Evolutionary conservation across 805 yeast genomes (phyloP), one percentile per base, ranked within the genome.

Genomic region (Priceomyces melissophilus): DNA sequence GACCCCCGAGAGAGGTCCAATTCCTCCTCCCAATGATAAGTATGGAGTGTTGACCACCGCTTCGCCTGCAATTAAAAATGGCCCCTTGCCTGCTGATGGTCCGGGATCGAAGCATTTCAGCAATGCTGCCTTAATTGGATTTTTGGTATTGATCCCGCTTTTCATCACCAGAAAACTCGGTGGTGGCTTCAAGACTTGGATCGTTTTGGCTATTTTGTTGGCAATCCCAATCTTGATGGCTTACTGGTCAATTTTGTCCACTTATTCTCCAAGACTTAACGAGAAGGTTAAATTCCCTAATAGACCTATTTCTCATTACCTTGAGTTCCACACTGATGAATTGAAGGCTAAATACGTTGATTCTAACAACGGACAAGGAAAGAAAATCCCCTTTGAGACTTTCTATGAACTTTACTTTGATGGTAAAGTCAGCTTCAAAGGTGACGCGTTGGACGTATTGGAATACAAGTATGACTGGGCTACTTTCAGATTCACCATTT

Each of bases 381-480:
- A 73, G 57, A 88, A 89, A 69, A 85, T 88, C 55, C 96, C 96
- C 53, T 83, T 85, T 80, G 96, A 87, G 67, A 86, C 95, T 11
- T 88, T 89, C 82, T 90, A 84, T 58, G 93, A 88, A 67, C 75
- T 86, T 52, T 89, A 79, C 67, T 88, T 88, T 61, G 89, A 76
- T 42, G 82, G 82, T 55, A 85, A 87, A 65, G 96, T 88, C 40
- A 75, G 84, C 25, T 86, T 88, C 72, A 87, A 85, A 63, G 96
- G 95, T 50, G 96, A 89, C 63, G 79, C 82, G 43, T 76, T 89
- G 48, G 96, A 89, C 52, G 75, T 82, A 35, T 58, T 88, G 73
- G 96, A 88, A 72, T 83, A 72, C 69, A 81, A 91, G 66, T 95
- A 89, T 56, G 96, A 88, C 68, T 88, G 96, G 96, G 85, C 89